These are phyloP conservation scores for Pinus taeda DNA, from an alignment of 75 land plant species.

Conservation along the genomic window DNA sequence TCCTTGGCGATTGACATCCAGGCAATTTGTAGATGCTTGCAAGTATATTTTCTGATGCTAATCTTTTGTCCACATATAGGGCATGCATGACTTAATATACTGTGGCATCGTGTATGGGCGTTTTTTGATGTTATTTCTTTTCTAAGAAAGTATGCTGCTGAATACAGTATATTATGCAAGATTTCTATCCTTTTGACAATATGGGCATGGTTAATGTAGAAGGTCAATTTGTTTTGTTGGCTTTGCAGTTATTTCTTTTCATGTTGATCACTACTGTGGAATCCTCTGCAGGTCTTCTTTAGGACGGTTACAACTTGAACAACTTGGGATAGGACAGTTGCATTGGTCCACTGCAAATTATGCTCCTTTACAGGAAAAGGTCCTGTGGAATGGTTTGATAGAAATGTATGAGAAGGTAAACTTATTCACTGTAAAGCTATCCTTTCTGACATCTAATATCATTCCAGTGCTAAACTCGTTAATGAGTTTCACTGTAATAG, in stretches of 20 bases:
- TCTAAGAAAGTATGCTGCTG: neutral
- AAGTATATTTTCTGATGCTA: constrained; percentile 41
- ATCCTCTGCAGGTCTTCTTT: constrained; percentile 64
- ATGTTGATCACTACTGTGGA: neutral
- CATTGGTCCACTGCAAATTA: constrained; percentile 99
- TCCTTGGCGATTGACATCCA: constrained; percentile 91
- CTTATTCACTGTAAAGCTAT: neutral
- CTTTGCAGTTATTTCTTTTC: neutral
- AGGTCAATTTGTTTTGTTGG: neutral
- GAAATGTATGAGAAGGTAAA: constrained; percentile 93
- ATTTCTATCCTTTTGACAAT: neutral
- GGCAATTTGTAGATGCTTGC: constrained; percentile 93
- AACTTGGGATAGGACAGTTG: constrained; percentile 91
- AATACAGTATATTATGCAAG: neutral
- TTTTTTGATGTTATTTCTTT: neutral
- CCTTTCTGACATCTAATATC: constrained; percentile 6
- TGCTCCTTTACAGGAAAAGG: constrained; percentile 90
- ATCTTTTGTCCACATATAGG: neutral
- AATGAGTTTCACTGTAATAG: constrained; percentile 2
- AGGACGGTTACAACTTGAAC: constrained; percentile 73
- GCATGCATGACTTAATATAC: neutral
- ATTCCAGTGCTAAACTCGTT: neutral
- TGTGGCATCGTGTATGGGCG: neutral
- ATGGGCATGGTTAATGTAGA: neutral
- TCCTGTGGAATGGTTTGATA: constrained; percentile 92